Evolutionary conservation across 2,329 filamentous ascomycete species (phyloP).

Genomic region (Colletotrichum sp.): DNA sequence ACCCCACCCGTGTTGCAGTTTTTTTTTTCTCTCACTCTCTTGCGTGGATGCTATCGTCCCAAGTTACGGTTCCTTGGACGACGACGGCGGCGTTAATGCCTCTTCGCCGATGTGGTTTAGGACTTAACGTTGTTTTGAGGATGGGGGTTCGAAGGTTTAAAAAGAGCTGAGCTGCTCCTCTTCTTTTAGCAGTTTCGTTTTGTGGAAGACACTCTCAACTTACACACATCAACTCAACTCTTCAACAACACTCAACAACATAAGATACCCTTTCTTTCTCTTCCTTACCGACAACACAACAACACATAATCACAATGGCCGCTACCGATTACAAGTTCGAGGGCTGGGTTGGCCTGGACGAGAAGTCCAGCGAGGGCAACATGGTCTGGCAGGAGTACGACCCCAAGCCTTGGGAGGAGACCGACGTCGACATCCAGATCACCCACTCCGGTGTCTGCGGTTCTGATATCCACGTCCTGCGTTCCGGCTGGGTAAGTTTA

Average conservation of each 20-base stretch:
- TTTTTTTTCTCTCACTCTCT: neutral
- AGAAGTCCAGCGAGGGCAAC: conserved; percentile 50
- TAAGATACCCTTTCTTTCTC: neutral
- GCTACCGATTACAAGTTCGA: conserved; percentile 51
- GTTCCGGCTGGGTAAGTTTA: conserved; percentile 54
- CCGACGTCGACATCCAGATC: conserved; percentile 68
- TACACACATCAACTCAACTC: neutral
- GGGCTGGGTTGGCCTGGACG: conserved; percentile 52
- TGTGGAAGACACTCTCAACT: neutral
- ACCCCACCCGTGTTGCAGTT: conserved; percentile 3
- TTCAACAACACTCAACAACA: neutral
- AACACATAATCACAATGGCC: conserved; percentile 26
- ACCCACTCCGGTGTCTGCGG: conserved; percentile 72
- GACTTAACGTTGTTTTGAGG: conserved; percentile 2
- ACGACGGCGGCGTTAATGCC: conserved; percentile 12
- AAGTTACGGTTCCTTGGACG: conserved; percentile 6
- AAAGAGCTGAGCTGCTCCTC: conserved; percentile 2
- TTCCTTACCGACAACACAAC: neutral
- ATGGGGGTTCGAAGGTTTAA: neutral
- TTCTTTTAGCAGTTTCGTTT: rapidly evolving
- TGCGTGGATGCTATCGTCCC: neutral
- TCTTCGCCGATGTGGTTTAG: conserved; percentile 16
- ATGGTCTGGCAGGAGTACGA: conserved; percentile 62
- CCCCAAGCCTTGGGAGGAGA: conserved; percentile 70
- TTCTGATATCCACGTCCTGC: conserved; percentile 63